Base-by-base conservation (phyloP, 495 filamentous ascomycete genomes). In the Talaromyces borbonicus region DNA sequence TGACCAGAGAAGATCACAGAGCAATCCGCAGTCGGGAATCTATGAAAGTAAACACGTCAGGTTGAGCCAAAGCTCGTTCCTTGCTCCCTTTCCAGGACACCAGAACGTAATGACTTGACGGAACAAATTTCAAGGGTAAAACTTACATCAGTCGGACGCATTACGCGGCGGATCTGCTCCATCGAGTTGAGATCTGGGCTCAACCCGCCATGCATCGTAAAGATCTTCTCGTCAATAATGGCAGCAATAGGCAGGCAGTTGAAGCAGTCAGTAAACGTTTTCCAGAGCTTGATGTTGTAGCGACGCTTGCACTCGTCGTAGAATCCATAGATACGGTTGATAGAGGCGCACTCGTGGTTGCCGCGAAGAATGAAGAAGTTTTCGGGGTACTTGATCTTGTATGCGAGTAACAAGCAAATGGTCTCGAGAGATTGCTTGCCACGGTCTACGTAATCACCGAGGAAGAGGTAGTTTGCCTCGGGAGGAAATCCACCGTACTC, bases 241-340 rank as follows among this genome's bases (percentile, higher is more conserved):
- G 92, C 92, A n/a, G 92, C 92, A 66, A 98, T 98, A 24, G 92
- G 92, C 59, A 98, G 66, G 73, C 92, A 98, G 75, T 98, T 98
- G 79, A 98, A 98, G 79, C 92, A 98, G 59, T 98, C 92, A 29
- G 92, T 98, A 62, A 98, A 98, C 5, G 92, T 98, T 77, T 98
- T 98, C 92, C 92, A 98, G 52, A 98, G 81, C 79, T 98, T 98
- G 73, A 98, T 98, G 73, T 98, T 98, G 70, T 98, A 98, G 49
- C 92, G 77, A 52, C 92, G 82, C 75, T 98, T 98, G 79, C 92
- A 98, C 67, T 98, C 92, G 62, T 98, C 92, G 72, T 98, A 98
- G 74, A 98, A 98, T 33, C 92, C 92, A 56, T 98, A 98, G 69
- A 98, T 98, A 66, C 92, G 93, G 73, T 98, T 98, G 75, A 98